These are phyloP conservation scores for Emericellopsis atlantica DNA, from an alignment of 2,329 filamentous ascomycete genomes.

Conservation along the genomic window DNA sequence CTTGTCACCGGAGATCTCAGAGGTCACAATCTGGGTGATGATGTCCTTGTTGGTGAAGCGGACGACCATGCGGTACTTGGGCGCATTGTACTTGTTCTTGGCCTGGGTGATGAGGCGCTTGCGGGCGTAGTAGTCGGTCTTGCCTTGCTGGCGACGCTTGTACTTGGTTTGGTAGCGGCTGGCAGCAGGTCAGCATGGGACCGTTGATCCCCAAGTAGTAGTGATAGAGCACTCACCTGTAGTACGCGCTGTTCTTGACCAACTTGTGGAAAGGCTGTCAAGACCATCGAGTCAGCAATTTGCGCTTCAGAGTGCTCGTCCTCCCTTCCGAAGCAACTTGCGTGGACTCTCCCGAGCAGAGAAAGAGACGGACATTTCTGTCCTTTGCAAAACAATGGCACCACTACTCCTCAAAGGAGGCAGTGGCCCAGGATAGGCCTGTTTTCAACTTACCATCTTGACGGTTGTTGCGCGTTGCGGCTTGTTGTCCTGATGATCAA, in stretches of 20 bases:
- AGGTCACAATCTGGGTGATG: slow-evolving; percentile 92
- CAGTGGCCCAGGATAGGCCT: slow-evolving; percentile 20
- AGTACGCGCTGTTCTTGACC: slow-evolving; percentile 98
- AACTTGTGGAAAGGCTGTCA: slow-evolving; percentile 80
- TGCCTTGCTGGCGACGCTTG: slow-evolving; percentile 88
- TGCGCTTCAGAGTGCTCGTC: slow-evolving; percentile 75
- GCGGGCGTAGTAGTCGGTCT: slow-evolving; percentile 99
- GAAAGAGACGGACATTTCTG: slow-evolving; percentile 33
- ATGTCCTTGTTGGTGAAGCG: slow-evolving; percentile 99
- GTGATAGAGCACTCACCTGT: slow-evolving; percentile 56
- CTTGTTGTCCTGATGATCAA: slow-evolving; percentile 21
- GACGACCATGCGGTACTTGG: slow-evolving; percentile 99
- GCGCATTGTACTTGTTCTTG: slow-evolving; percentile 99
- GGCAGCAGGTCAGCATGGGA: slow-evolving; percentile 7
- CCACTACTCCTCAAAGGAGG: background rate
- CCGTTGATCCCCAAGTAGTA: background rate
- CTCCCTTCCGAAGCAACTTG: slow-evolving; percentile 93
- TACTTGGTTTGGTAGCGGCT: slow-evolving; percentile 99
- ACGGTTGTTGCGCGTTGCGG: slow-evolving; percentile 33
- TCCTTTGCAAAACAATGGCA: slow-evolving; percentile 13
- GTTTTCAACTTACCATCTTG: slow-evolving; percentile 54
- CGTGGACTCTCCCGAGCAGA: slow-evolving; percentile 56
- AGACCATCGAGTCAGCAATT: slow-evolving; percentile 95
- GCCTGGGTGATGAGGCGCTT: slow-evolving; percentile 99
- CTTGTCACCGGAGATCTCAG: slow-evolving; percentile 97